These are phyloP conservation scores for Basidiobolus heterosporus DNA, from an alignment of 371 early-diverging fungal species.

Conservation along the genomic window DNA sequence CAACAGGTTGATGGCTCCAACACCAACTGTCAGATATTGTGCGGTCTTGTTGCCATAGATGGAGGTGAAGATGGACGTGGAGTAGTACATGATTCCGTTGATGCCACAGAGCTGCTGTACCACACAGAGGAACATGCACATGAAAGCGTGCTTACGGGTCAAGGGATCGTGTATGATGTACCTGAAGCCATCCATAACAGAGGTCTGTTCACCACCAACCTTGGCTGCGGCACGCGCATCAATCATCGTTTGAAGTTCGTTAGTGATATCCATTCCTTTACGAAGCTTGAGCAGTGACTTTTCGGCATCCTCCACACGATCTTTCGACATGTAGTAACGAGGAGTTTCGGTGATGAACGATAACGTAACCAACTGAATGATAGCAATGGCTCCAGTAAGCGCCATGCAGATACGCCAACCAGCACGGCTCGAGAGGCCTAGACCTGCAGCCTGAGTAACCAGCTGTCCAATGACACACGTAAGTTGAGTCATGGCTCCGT, in stretches of 20 bases:
- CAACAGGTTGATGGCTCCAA: slow-evolving; percentile 34
- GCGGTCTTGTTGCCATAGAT: slow-evolving; percentile 27
- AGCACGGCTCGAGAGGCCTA: slow-evolving; percentile 32
- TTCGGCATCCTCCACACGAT: slow-evolving; percentile 36
- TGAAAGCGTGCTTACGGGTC: slow-evolving; percentile 39
- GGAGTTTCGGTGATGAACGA: slow-evolving; percentile 63
- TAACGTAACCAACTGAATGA: slow-evolving; percentile 47
- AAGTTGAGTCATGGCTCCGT: slow-evolving; percentile 56
- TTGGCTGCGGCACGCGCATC: too few species aligned
- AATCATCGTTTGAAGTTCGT: slow-evolving; percentile 41
- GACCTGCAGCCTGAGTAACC: slow-evolving; percentile 35
- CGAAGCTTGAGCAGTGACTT: slow-evolving; percentile 32
- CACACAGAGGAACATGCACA: slow-evolving; percentile 22
- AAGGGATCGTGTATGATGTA: too few species aligned
- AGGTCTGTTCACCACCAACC: not conserved
- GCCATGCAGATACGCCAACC: slow-evolving; percentile 50
- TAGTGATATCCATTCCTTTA: slow-evolving; percentile 29
- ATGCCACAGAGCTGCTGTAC: slow-evolving; percentile 73
- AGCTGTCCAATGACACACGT: slow-evolving; percentile 60
- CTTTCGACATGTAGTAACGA: slow-evolving; percentile 40
- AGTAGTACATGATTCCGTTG: slow-evolving; percentile 67
- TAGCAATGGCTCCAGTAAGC: slow-evolving; percentile 38
- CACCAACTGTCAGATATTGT: slow-evolving; percentile 29
- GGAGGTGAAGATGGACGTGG: slow-evolving; percentile 24
- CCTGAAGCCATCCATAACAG: too few species aligned